phyloP scores from a whole-genome alignment of 495 filamentous ascomycete genomes.

The Corynascus novoguineensis region DNA sequence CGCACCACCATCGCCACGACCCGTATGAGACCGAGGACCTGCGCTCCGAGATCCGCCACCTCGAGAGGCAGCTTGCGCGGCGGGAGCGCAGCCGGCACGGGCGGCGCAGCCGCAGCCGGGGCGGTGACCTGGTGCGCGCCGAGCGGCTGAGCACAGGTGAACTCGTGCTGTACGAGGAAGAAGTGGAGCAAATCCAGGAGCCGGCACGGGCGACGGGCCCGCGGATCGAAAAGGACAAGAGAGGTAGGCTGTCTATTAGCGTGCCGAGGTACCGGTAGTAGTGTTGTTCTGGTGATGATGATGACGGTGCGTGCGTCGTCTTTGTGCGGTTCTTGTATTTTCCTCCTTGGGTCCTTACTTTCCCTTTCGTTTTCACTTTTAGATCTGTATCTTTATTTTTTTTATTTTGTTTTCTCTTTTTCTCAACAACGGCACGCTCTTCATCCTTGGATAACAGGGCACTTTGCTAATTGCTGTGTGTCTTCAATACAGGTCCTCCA shows the following conservation, averaged over 20 bases:
- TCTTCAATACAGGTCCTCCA: conserved; percentile 39
- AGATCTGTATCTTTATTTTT: background rate
- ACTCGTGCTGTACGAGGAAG: conserved; percentile 50
- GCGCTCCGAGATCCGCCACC: conserved; percentile 40
- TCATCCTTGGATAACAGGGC: background rate
- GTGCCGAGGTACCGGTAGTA: conserved; percentile 51
- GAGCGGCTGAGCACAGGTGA: conserved; percentile 47
- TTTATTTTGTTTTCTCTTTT: background rate
- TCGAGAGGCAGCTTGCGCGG: conserved; percentile 29
- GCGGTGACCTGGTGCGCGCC: conserved; percentile 39
- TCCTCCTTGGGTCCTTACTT: background rate
- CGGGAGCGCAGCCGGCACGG: conserved; percentile 6
- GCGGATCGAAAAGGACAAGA: conserved; percentile 73
- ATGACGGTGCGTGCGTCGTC: conserved; percentile 16
- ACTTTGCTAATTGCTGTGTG: conserved; percentile 21
- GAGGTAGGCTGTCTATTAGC: conserved; percentile 74
- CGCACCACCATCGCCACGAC: conserved; percentile 19
- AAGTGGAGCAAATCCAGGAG: conserved; percentile 48
- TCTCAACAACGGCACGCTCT: too few species aligned
- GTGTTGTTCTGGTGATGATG: conserved; percentile 21
- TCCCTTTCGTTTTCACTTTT: background rate
- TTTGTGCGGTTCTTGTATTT: background rate
- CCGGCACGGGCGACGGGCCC: conserved; percentile 48
- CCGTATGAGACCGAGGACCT: conserved; percentile 28
- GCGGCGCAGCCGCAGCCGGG: conserved; percentile 19